phyloP scores from a whole-genome alignment of 352 stramenopile species.

The Pythium vanterpoolii region DNA sequence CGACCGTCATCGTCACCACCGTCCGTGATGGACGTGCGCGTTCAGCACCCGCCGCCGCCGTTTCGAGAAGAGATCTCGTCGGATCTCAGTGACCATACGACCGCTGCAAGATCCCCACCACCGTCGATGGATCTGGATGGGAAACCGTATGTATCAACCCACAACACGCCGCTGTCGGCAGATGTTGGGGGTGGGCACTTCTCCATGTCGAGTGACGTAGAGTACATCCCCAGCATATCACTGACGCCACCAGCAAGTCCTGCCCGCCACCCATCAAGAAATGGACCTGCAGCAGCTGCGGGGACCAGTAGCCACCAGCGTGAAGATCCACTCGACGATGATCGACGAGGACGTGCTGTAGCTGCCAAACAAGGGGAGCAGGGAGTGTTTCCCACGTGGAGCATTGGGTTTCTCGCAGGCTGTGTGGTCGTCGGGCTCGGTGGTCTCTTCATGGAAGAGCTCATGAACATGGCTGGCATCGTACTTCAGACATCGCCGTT shows the following conservation, averaged over 20 bases:
- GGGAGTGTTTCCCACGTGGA: conserved; percentile 39
- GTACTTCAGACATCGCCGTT: conserved; percentile 30
- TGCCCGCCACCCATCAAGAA: background rate
- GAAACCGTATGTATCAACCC: conserved; percentile 4
- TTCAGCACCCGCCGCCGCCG: conserved; percentile 6
- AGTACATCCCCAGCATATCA: conserved; percentile 30
- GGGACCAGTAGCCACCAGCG: background rate
- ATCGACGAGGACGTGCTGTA: background rate
- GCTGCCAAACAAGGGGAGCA: background rate
- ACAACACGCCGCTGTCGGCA: conserved; percentile 6
- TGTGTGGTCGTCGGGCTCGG: conserved; percentile 41
- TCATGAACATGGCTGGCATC: conserved; percentile 32
- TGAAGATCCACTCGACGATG: too few species aligned
- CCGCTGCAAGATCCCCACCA: background rate
- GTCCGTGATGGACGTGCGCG: conserved; percentile 4
- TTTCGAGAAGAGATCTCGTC: conserved; percentile 34
- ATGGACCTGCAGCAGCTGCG: background rate
- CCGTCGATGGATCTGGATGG: conserved; percentile 4
- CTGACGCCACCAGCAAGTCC: conserved; percentile 27
- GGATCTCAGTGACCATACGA: conserved; percentile 1
- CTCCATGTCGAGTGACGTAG: conserved; percentile 10
- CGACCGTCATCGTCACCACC: background rate
- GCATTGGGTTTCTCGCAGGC: conserved; percentile 33
- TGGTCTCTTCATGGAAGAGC: conserved; percentile 57
- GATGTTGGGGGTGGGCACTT: conserved; percentile 11